phyloP scores from a whole-genome alignment of 495 filamentous ascomycete genomes.

The Trichocladium uniseriatum region DNA sequence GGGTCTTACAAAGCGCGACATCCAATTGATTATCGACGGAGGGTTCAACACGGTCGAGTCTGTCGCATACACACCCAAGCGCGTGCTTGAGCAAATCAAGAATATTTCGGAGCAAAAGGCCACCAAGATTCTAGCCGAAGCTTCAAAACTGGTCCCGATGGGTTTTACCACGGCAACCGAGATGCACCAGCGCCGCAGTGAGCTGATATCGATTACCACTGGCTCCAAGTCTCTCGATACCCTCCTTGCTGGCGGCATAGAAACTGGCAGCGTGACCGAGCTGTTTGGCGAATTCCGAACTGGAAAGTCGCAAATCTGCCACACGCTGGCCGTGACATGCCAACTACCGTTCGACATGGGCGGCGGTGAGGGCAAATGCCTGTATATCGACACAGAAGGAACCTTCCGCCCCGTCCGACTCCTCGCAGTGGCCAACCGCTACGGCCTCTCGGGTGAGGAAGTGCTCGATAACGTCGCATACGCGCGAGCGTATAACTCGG shows the following conservation, averaged over 20 bases:
- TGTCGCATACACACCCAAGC: conserved; percentile 86
- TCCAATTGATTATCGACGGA: conserved; percentile 83
- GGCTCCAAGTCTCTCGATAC: conserved; percentile 96
- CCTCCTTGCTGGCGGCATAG: conserved; percentile 84
- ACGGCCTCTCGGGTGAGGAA: conserved; percentile 90
- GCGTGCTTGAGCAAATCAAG: conserved; percentile 85
- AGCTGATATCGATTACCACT: conserved; percentile 94
- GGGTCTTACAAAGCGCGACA: conserved; percentile 86
- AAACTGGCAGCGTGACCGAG: conserved; percentile 97
- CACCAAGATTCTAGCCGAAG: conserved; percentile 88
- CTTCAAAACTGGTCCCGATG: conserved; percentile 93
- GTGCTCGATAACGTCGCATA: conserved; percentile 98
- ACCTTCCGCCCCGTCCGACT: conserved; percentile 91
- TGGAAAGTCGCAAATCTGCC: conserved; percentile 96
- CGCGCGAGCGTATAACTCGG: conserved; percentile 94
- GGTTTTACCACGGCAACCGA: conserved; percentile 99
- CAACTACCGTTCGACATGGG: conserved; percentile 98
- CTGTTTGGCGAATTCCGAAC: conserved; percentile 97
- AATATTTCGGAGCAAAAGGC: conserved; percentile 97
- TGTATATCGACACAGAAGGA: conserved; percentile 99
- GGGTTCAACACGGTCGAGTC: conserved; percentile 93
- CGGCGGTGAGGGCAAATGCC: conserved; percentile 92
- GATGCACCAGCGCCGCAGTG: conserved; percentile 93
- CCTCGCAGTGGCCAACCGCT: conserved; percentile 84
- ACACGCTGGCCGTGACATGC: conserved; percentile 96